phyloP scores from a whole-genome alignment of 2,329 filamentous ascomycete species.

The Penicillium sp. region DNA sequence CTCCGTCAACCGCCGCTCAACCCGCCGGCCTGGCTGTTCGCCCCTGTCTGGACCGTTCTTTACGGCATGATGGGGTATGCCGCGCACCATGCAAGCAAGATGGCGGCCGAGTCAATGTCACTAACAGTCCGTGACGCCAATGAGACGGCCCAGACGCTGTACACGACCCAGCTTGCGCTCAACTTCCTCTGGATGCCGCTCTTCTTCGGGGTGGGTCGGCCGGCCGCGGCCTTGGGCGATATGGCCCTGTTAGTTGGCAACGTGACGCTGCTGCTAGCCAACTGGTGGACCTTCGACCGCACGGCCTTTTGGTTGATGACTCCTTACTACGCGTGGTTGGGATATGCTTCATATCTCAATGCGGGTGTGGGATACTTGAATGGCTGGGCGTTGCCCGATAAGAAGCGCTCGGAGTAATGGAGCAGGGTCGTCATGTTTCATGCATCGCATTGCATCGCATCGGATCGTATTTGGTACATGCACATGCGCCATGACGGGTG shows the following conservation, averaged over 20 bases:
- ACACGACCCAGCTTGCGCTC: conserved; percentile 81
- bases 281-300: conserved; percentile 76
- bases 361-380: conserved; percentile 71
- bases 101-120: conserved; percentile 63
- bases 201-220: conserved; percentile 79
- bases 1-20: conserved; percentile 55
- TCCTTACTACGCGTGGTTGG: conserved; percentile 84
- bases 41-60: conserved; percentile 62
- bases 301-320: conserved; percentile 74
- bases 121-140: conserved; percentile 62
- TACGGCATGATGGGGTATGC: conserved; percentile 84
- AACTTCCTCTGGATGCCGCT: conserved; percentile 92
- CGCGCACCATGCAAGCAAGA: conserved; percentile 74
- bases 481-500: neutral
- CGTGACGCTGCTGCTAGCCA: conserved; percentile 73
- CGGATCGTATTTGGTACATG: too few species aligned
- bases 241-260: conserved; percentile 73
- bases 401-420: conserved; percentile 45
- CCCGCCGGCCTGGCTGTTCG: conserved; percentile 63
- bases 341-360: conserved; percentile 85
- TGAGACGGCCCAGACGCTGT: conserved; percentile 74
- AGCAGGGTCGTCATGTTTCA: neutral
- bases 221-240: conserved; percentile 74
- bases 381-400: conserved; percentile 56
- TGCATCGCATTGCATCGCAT: neutral